These are phyloP conservation scores for Gentiana dahurica DNA, from an alignment of 257 asterid genomes.

Conservation along the genomic window DNA sequence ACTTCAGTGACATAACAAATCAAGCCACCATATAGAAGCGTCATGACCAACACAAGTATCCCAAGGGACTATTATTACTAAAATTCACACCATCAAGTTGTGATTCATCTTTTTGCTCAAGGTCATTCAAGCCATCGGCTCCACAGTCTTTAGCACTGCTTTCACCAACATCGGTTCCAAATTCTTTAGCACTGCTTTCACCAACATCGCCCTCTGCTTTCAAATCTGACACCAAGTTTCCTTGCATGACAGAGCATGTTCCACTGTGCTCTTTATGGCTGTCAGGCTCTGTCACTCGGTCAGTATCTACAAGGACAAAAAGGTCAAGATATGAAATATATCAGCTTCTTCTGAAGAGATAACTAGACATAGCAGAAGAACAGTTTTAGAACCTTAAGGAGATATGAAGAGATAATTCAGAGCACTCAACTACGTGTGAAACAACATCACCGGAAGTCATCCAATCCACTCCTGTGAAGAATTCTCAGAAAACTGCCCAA, in stretches of 20 bases:
- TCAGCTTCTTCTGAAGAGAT: no score
- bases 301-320: slow-evolving; percentile 29
- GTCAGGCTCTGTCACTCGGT: slow-evolving; percentile 34
- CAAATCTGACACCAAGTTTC: slow-evolving; percentile 21
- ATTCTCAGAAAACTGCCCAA: no score
- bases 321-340: no score
- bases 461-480: no score
- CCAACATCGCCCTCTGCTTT: slow-evolving; percentile 6
- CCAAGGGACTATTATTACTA: slow-evolving; percentile 11
- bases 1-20: slow-evolving; percentile 5
- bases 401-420: no score
- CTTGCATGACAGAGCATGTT: slow-evolving; percentile 23
- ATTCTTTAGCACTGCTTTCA: slow-evolving; percentile 19
- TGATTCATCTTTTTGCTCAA: slow-evolving; percentile 22
- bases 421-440: no score
- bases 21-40: slow-evolving; percentile 2
- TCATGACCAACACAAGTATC: neutral
- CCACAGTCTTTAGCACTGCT: slow-evolving; percentile 20
- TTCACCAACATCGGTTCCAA: slow-evolving; percentile 12
- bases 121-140: slow-evolving; percentile 18
- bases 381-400: no score
- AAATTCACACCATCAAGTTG: slow-evolving; percentile 35
- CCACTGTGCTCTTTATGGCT: slow-evolving; percentile 22
- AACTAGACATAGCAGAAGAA: no score
- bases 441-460: no score